A percentile compares a stretch with the other conserved stretches of the same genome.
These are phyloP conservation scores for Dioscorea zingiberensis DNA, from an alignment of 106 monocot genomes.

Conservation along the genomic window DNA sequence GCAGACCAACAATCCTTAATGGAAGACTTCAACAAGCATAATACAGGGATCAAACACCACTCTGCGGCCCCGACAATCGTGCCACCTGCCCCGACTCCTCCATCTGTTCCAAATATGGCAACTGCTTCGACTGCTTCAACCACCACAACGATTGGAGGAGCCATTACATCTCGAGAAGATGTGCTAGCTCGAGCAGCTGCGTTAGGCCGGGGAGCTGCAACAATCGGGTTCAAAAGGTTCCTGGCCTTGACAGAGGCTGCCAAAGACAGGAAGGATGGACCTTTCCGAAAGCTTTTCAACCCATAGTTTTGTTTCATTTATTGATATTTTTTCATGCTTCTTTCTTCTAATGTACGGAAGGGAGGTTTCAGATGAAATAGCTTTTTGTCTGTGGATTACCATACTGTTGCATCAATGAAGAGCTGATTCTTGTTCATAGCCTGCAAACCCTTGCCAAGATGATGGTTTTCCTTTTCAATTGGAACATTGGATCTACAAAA, in stretches of 20 bases:
- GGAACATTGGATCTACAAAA: too few relatives aligned
- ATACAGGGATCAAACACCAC: constrained; percentile 50
- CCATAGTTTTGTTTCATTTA: constrained; percentile 18
- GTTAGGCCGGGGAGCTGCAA: constrained; percentile 98
- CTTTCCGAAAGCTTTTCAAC: constrained; percentile 91
- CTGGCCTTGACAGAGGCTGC: constrained; percentile 97
- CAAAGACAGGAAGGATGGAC: constrained; percentile 91
- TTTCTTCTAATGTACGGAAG: too few relatives aligned
- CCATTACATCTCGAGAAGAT: constrained; percentile 68
- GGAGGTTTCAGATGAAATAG: too few relatives aligned
- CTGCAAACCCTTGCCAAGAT: too few relatives aligned
- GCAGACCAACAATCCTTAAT: constrained; percentile 81
- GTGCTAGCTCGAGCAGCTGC: constrained; percentile 97
- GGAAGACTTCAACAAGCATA: constrained; percentile 89
- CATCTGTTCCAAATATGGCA: constrained; percentile 13
- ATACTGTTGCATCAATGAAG: too few relatives aligned
- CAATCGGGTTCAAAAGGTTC: constrained; percentile 98
- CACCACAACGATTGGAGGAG: constrained; percentile 9
- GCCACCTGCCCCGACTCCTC: constrained; percentile 19
- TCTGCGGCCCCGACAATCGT: constrained; percentile 37
- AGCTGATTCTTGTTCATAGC: too few relatives aligned
- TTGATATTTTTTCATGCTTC: too few relatives aligned
- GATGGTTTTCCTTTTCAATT: too few relatives aligned
- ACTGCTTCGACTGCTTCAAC: constrained; percentile 7
- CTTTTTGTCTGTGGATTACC: too few relatives aligned